Conservation (phyloP, 1,284 basidiomycete genomes). For the Ganoderma sinense region DNA sequence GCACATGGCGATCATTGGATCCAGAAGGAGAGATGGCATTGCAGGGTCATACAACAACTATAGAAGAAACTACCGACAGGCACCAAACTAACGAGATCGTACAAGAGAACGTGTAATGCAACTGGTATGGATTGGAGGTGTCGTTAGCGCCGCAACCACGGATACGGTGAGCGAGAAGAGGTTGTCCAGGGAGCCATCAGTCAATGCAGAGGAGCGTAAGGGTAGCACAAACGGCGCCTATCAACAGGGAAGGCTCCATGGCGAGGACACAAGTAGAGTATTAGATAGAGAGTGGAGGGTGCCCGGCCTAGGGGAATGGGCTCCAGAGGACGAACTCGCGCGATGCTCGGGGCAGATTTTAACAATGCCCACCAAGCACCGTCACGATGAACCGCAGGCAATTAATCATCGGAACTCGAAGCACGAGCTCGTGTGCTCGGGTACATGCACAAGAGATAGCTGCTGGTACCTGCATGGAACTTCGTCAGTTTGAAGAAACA, state of each 20-base stretch:
- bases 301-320: background rate
- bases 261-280: constrained; percentile 13
- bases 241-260: background rate
- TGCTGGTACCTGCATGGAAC: constrained; percentile 48
- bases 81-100: constrained; percentile 23
- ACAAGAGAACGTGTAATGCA: constrained; percentile 27
- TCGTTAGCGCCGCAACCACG: constrained; percentile 25
- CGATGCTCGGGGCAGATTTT: constrained; percentile 26
- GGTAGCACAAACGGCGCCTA: constrained; percentile 9
- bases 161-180: constrained; percentile 24
- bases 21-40: constrained; percentile 21
- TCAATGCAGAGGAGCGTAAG: constrained; percentile 9
- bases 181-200: constrained; percentile 25
- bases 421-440: constrained; percentile 45
- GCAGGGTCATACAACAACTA: constrained; percentile 30
- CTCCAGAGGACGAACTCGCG: constrained; percentile 7
- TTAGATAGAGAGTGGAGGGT: constrained; percentile 2
- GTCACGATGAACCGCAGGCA: constrained; percentile 8
- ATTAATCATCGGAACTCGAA: constrained; percentile 51
- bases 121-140: constrained; percentile 30
- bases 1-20: constrained; percentile 3
- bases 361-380: constrained; percentile 15
- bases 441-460: constrained; percentile 49
- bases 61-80: constrained; percentile 21
- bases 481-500: background rate